A percentile compares a stretch with the other conserved stretches of the same genome.
phyloP scores from a whole-genome alignment of 768 basidiomycete genomes.

The Calocybe gangraenosa region DNA sequence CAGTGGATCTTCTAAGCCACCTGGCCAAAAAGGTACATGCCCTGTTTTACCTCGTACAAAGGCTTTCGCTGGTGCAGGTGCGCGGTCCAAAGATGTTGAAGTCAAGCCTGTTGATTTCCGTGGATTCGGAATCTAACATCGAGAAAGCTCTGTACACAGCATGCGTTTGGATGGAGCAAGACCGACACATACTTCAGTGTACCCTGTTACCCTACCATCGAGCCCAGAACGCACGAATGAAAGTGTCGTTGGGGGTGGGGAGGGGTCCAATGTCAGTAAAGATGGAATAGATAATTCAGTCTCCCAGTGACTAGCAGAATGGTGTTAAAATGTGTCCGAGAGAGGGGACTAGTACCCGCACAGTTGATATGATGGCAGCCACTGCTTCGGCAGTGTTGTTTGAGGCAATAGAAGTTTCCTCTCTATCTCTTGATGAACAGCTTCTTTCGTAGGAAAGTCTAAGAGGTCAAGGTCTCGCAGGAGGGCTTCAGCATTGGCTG shows the following conservation, averaged over 20 bases:
- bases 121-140: constrained; percentile 48
- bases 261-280: constrained; percentile 60
- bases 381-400: constrained; percentile 59
- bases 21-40: constrained; percentile 91
- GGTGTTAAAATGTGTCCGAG: constrained; percentile 10
- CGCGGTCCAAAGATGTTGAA: constrained; percentile 82
- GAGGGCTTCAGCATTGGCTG: constrained; percentile 35
- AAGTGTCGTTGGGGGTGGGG: constrained; percentile 70
- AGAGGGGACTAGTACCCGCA: constrained; percentile 32
- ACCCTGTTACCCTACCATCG: constrained; percentile 77
- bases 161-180: background rate
- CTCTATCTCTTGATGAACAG: constrained; percentile 69
- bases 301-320: constrained; percentile 64
- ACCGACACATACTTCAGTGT: constrained; percentile 60
- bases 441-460: constrained; percentile 50
- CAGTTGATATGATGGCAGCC: constrained; percentile 84
- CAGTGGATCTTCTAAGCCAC: constrained; percentile 74
- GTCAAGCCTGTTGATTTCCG: constrained; percentile 67
- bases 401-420: constrained; percentile 69
- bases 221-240: constrained; percentile 74
- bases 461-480: constrained; percentile 58
- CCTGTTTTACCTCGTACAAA: constrained; percentile 95
- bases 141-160: background rate
- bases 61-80: constrained; percentile 70
- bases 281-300: constrained; percentile 55